These are phyloP conservation scores for Xylaria curta DNA, from an alignment of 495 filamentous ascomycete genomes.

Conservation along the genomic window DNA sequence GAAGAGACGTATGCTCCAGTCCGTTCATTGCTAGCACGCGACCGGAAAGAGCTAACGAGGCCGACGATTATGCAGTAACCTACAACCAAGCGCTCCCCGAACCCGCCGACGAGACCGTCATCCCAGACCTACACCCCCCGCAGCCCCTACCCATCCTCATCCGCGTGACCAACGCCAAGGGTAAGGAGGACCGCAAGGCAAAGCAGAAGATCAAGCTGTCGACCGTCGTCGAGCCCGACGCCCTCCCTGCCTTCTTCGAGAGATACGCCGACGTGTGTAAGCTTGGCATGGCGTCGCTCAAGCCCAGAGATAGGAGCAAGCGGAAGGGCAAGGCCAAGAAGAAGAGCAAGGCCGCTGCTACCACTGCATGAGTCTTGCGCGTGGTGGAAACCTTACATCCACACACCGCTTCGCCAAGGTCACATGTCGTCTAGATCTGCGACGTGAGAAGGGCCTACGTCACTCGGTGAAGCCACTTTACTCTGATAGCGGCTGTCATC, in stretches of 20 bases:
- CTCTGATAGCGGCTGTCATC: background rate
- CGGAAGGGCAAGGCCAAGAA: conserved; percentile 80
- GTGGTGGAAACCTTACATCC: background rate
- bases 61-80: conserved; percentile 36
- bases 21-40: conserved; percentile 2
- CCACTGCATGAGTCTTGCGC: conserved; percentile 16
- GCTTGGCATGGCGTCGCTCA: conserved; percentile 79
- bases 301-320: conserved; percentile 89
- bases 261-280: conserved; percentile 94
- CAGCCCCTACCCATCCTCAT: conserved; percentile 74
- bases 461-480: background rate
- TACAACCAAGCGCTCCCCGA: conserved; percentile 41
- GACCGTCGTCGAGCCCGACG: conserved; percentile 77
- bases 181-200: conserved; percentile 48
- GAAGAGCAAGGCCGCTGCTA: conserved; percentile 62
- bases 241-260: conserved; percentile 79
- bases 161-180: conserved; percentile 81
- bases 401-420: background rate
- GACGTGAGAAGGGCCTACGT: background rate
- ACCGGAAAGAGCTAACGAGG: conserved; percentile 29
- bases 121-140: conserved; percentile 61
- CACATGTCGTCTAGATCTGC: background rate
- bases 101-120: conserved; percentile 42
- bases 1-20: conserved; percentile 67
- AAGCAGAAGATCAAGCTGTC: conserved; percentile 78